A percentile compares a stretch with the other conserved stretches of the same genome.
These are phyloP conservation scores for Mycena metata DNA, from an alignment of 768 basidiomycete species.

Conservation along the genomic window DNA sequence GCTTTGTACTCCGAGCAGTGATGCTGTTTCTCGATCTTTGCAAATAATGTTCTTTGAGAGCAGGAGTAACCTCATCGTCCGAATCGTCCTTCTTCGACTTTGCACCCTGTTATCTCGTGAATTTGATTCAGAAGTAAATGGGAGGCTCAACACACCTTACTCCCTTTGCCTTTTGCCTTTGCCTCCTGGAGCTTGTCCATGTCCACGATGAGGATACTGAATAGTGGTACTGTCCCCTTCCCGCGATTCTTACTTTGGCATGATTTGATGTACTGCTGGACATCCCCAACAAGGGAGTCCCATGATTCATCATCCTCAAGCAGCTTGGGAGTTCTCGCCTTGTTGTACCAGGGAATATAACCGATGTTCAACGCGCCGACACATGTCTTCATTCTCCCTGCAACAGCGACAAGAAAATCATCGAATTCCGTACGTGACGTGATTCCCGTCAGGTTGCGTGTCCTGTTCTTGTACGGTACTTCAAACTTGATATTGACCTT, in stretches of 20 bases:
- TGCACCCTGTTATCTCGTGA: no score
- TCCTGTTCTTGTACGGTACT: conserved; percentile 14
- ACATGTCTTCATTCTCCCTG: conserved; percentile 3
- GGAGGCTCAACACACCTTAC: no score
- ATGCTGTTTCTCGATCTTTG: not conserved
- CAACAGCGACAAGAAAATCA: not conserved
- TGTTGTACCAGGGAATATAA: not conserved
- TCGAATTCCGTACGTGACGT: not conserved
- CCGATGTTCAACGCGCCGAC: not conserved
- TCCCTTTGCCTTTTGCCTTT: no score
- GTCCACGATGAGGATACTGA: not conserved
- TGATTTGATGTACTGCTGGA: conserved; percentile 2
- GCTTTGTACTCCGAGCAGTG: not conserved
- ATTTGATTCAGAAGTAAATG: no score
- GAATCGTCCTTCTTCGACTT: no score
- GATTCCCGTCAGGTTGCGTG: not conserved
- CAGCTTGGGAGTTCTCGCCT: conserved; percentile 10
- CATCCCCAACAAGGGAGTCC: not conserved
- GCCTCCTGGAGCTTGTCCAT: no score
- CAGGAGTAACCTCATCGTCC: no score
- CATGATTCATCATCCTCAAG: not conserved
- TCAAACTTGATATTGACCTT: no score
- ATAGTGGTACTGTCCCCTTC: not conserved
- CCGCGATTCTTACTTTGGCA: not conserved
- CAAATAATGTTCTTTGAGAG: conserved; percentile 4